Evolutionary conservation across 2,329 filamentous ascomycete species (phyloP), one percentile per base, ranked within the genome.

Genomic region (Neodidymelliopsis sp.): DNA sequence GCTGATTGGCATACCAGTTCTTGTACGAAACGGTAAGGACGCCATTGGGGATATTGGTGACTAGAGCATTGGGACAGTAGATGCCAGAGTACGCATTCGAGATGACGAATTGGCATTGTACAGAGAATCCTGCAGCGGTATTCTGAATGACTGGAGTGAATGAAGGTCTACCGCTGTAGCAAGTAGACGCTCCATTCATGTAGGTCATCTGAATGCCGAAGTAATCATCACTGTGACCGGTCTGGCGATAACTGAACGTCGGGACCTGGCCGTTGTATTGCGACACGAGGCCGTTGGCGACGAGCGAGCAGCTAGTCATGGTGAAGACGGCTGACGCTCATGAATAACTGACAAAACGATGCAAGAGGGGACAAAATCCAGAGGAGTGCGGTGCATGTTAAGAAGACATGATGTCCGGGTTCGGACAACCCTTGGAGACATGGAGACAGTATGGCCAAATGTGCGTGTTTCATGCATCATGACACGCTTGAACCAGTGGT

Each of bases 231-330:
- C 9, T 13, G 22, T 49, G 45, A 18, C 12, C 20, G 11, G 13
- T 31, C 18, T 11, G 25, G 8, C 9, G 24, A 18, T 49, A 49
- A 16, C 45, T 49, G 31, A 49, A 49, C n/a, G 45, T 49, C 10
- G 45, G 45, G 3, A 23, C 27, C 18, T 39, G 29, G 22, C 37
- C 45, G 6, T 10, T 33, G 12, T 25, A 19, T 7, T 41, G 24
- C n/a, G 45, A 19, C 5, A 33, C 31, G 4, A 49, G 27, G 45
- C 45, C 45, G 8, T 10, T 19, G 37, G 45, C 45, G 9, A 42
- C 24, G 13, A 49, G 31, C 25, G 45, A 49, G 18, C 45, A 49
- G 28, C 31, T 41, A 11, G 44, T 35, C 37, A 49, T 49, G 37
- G 12, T 49, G 31, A 23, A 25, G 18, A 25, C 18, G 27, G 18